Evolutionary conservation across 306 rosid genomes (phyloP), one percentile per base, ranked within the genome.

Genomic region (Macrotyloma uniflorum): DNA sequence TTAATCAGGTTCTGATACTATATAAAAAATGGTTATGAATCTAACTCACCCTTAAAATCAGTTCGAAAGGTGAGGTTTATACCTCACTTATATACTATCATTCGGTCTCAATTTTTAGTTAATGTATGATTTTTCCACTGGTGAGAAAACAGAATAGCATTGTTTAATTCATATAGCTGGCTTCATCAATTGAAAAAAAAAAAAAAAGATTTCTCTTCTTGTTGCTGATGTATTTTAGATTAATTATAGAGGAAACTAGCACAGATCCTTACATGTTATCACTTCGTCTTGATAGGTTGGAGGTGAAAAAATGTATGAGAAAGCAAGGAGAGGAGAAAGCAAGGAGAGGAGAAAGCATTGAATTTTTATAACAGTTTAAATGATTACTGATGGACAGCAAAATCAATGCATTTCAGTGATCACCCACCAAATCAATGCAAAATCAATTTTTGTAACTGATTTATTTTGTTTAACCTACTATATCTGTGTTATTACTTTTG

Each of bases 251-350:
- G 74, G 64, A 22, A 70, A 79, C 64, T 58, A 0, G 74, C 73
- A 36, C 76, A 67, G 30, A 81, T 68, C 26, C 75, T 79, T 80
- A 80, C 81, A 55, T 45, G 43, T 63, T 76, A 51, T 75, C 13
- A 61, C 68, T 78, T 76, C 40, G 30, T 77, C 71, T 49, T 86
- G 68, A 54, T 58, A 95, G 98, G 95, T 95, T 46, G 98, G 98
- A 80, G 98, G 98, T 50, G 98, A 95, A 83, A 95, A 78, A 80
- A 76, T 95, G 97, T 95, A 95, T 70, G 97, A 95, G 38, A 95
- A 92, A 83, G 98, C 98, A 85, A 92, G 98, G 85, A 89, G 93
- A 83, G 98, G 98, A 77, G n/a, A n/a, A n/a, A n/a, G n/a, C n/a
- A n/a, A n/a, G n/a, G n/a, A n/a, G n/a, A n/a, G n/a, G n/a, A n/a